These are phyloP conservation scores for Cryptococcus deneoformans DNA, from an alignment of 1,284 basidiomycete species.

Conservation along the genomic window DNA sequence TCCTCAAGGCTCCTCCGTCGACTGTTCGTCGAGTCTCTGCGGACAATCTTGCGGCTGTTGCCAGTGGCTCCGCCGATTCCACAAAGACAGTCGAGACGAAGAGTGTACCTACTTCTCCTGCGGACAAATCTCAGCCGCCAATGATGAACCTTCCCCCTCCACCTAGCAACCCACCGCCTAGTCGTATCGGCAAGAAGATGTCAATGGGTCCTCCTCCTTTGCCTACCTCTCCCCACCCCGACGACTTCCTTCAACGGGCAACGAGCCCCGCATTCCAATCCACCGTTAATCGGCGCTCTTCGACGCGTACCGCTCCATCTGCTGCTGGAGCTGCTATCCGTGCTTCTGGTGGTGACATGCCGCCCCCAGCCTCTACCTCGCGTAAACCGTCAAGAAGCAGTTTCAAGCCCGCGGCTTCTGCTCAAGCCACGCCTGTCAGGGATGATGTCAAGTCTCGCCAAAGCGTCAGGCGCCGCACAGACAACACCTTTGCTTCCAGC, in stretches of 20 bases:
- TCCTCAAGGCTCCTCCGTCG: constrained; percentile 47
- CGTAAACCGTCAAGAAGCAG: constrained; percentile 73
- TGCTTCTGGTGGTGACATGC: constrained; percentile 61
- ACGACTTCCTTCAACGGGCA: constrained; percentile 80
- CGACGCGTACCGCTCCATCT: constrained; percentile 57
- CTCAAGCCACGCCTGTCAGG: constrained; percentile 12
- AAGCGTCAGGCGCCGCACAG: constrained; percentile 38
- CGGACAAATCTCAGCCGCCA: constrained; percentile 73
- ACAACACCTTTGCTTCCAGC: constrained; percentile 18
- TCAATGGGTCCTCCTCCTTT: constrained; percentile 63
- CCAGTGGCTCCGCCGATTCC: constrained; percentile 16
- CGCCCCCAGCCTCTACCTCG: constrained; percentile 60
- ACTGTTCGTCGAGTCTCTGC: constrained; percentile 20
- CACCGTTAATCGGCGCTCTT: constrained; percentile 18
- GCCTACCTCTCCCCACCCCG: constrained; percentile 82
- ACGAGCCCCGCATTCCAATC: constrained; percentile 70
- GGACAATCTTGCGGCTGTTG: constrained; percentile 16
- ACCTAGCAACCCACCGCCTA: constrained; percentile 72
- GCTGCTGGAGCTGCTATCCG: constrained; percentile 49
- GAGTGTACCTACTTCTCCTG: constrained; percentile 26
- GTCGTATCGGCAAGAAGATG: constrained; percentile 49
- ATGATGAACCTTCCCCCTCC: constrained; percentile 74
- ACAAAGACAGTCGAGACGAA: constrained; percentile 25
- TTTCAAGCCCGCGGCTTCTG: constrained; percentile 54
- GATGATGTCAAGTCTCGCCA: constrained; percentile 48